A percentile compares a stretch with the other conserved stretches of the same genome.
Conservation (phyloP, 1,284 basidiomycete species). For the Termitomyces sp. region DNA sequence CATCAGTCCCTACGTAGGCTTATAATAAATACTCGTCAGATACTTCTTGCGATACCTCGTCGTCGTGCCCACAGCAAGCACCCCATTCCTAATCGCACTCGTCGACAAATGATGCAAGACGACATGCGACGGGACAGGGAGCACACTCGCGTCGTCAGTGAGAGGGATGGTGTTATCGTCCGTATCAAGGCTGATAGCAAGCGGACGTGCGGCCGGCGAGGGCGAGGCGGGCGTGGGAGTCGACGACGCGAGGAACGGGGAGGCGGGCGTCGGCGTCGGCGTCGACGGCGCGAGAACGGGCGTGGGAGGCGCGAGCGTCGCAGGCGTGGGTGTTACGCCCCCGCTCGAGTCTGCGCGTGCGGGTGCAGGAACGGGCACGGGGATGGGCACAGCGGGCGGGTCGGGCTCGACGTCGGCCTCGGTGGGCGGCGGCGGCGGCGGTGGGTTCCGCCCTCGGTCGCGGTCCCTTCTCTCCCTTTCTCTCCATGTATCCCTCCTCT, state of each 20-base stretch:
- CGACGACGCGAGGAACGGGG: neutral
- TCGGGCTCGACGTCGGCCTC: slow-evolving; percentile 5
- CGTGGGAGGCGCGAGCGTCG: no score
- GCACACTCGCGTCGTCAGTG: slow-evolving; percentile 87
- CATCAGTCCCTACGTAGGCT: slow-evolving; percentile 39
- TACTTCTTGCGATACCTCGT: slow-evolving; percentile 91
- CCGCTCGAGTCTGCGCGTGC: neutral
- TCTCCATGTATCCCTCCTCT: slow-evolving; percentile 5
- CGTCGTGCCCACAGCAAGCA: slow-evolving; percentile 90
- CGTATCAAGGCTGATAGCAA: slow-evolving; percentile 3
- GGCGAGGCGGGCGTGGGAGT: neutral
- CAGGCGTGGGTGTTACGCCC: no score
- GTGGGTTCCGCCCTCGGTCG: slow-evolving; percentile 2
- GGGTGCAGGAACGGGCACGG: neutral
- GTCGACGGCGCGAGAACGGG: no score
- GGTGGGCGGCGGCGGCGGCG: slow-evolving; percentile 18
- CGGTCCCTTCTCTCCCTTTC: neutral
- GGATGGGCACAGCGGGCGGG: neutral
- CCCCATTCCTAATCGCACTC: slow-evolving; percentile 92
- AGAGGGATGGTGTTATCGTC: slow-evolving; percentile 32
- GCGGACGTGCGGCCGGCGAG: slow-evolving; percentile 11
- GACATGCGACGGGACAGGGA: slow-evolving; percentile 93
- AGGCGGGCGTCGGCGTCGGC: neutral
- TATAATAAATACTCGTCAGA: slow-evolving; percentile 57
- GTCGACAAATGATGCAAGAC: slow-evolving; percentile 95